A percentile compares a stretch with the other conserved stretches of the same genome.
Evolutionary conservation across 805 yeast genomes (phyloP).

Genomic region (Myxozyma mucilagina): DNA sequence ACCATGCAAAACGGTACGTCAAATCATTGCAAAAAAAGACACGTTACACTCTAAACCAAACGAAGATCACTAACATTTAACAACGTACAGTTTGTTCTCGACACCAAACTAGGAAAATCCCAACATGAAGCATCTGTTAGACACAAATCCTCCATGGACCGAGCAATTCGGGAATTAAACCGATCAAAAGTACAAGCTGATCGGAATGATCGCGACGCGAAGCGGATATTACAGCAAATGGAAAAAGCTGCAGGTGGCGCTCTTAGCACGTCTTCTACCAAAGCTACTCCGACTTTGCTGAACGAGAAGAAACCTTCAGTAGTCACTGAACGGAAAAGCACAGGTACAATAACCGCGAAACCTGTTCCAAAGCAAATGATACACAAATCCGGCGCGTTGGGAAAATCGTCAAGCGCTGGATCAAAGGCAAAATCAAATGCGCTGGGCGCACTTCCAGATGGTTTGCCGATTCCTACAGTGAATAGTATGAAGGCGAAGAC

Average conservation of each 20-base stretch:
- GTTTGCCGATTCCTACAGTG: not conserved
- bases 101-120: slow-evolving; percentile 30
- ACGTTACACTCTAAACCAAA: too few species aligned
- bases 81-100: slow-evolving; percentile 28
- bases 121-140: slow-evolving; percentile 33
- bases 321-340: not conserved
- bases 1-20: slow-evolving; percentile 32
- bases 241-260: slow-evolving; percentile 17
- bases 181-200: slow-evolving; percentile 25
- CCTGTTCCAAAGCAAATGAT: not conserved
- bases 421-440: not conserved
- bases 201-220: slow-evolving; percentile 24
- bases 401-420: not conserved
- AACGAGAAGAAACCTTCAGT: not conserved
- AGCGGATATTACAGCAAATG: slow-evolving; percentile 24
- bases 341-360: not conserved
- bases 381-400: not conserved
- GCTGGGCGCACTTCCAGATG: slow-evolving; percentile 7
- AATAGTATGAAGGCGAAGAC: not conserved
- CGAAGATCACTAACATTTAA: not conserved
- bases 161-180: slow-evolving; percentile 30
- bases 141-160: slow-evolving; percentile 30
- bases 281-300: not conserved
- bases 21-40: too few species aligned
- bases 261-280: not conserved